These are phyloP conservation scores for Lagenidium giganteum DNA, from an alignment of 352 stramenopile genomes.

Conservation along the genomic window DNA sequence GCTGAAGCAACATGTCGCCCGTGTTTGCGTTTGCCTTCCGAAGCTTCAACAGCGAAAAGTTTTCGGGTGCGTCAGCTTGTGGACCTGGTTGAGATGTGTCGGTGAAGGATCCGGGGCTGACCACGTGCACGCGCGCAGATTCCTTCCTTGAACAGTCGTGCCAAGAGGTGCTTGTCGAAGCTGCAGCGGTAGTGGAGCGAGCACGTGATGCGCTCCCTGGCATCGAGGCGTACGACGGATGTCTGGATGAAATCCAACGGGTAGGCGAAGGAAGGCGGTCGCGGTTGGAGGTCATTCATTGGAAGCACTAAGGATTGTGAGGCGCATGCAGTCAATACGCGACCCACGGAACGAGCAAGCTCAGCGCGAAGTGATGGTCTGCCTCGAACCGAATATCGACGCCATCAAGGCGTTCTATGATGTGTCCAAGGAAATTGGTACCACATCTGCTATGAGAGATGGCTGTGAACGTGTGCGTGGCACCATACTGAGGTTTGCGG, in stretches of 20 bases:
- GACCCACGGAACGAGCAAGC: conserved; percentile 27
- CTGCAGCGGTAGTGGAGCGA: conserved; percentile 31
- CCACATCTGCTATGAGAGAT: not conserved
- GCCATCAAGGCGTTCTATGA: conserved; percentile 33
- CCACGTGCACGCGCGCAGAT: conserved; percentile 6
- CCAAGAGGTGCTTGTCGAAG: conserved; percentile 31
- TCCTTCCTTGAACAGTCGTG: conserved; percentile 32
- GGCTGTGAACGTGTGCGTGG: not conserved
- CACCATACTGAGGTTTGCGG: not conserved
- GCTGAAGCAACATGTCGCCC: conserved; percentile 10
- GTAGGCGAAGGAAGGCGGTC: no score
- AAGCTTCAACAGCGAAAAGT: conserved; percentile 32
- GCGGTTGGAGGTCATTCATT: no score
- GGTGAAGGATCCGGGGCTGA: no score
- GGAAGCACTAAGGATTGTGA: no score
- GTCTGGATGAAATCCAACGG: conserved; percentile 40
- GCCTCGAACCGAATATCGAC: conserved; percentile 35
- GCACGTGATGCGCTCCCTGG: conserved; percentile 22
- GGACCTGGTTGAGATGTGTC: no score
- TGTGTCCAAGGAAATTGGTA: conserved; percentile 35
- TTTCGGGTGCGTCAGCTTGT: conserved; percentile 24
- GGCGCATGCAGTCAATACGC: conserved; percentile 26
- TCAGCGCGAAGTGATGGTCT: conserved; percentile 27
- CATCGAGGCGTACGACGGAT: conserved; percentile 42
- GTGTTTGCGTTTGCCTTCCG: conserved; percentile 18